Base-by-base conservation (phyloP, 129 eudicot species). In the Arctium lappa region DNA sequence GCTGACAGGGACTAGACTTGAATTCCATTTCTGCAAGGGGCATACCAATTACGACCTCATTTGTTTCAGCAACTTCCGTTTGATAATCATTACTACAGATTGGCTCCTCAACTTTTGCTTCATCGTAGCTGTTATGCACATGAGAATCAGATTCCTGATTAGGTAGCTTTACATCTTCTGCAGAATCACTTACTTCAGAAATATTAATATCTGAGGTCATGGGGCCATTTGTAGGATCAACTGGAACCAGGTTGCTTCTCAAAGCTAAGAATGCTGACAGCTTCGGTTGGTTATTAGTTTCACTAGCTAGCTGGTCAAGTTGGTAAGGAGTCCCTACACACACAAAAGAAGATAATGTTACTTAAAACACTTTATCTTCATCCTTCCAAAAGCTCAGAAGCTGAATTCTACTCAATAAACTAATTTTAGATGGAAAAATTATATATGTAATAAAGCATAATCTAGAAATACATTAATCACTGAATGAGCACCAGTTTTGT, bases 271-370 rank as follows among this genome's bases (percentile, higher is more conserved):
- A 92, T 2, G 92, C 80, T 34, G 92, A 87, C 70, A 95, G 72
- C 78, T 92, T 95, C 13, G 97, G 92, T 89, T 95, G 98, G 81
- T 85, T 88, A 62, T 78, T 60, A 71, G 88, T 78, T 83, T 89
- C 93, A 87, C 88, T 81, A 34, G 90, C 92, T 76, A 95, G 72
- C 85, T 95, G 98, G 34, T 94, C 96, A 73, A 94, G 98, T 66
- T 94, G 98, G 82, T 95, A 95, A 31, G 97, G 89, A 69, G 75
- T 76, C 98, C 98, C 98, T 95, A 69, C 18, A 86, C 87, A 72
- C 75, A 77, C 16, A 7, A 27, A 68, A 79, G 8, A 42, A 9
- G 31, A 79, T 9, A 7, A 72, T 37, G 16, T 13, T 60, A 36
- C 15, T 39, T 32, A 79, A 42, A 80, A 79, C 10, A 33, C 42